phyloP scores from a whole-genome alignment of 352 stramenopile species.

The Globisporangium carolinianum region DNA sequence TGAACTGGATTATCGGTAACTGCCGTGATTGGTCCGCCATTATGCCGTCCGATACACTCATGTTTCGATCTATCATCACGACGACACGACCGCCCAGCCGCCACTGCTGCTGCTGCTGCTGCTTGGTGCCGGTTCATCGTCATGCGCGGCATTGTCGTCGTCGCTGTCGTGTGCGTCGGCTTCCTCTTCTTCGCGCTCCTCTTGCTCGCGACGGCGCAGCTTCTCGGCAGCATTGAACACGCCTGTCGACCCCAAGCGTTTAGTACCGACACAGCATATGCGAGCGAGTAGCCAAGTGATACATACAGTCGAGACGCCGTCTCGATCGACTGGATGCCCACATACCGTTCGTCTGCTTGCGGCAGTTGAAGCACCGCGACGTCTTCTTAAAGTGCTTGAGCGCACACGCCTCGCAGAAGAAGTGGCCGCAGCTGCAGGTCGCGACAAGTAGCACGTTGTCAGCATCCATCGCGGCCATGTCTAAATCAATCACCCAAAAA shows the following conservation, averaged over 20 bases:
- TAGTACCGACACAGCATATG: too few species aligned
- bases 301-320: too few species aligned
- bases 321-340: neutral
- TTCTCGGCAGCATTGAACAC: slow-evolving; percentile 89
- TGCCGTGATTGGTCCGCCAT: neutral
- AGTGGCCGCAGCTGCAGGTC: slow-evolving; percentile 86
- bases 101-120: slow-evolving; percentile 1
- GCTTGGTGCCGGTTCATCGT: neutral
- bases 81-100: slow-evolving; percentile 14
- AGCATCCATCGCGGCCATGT: too few species aligned
- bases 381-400: slow-evolving; percentile 81
- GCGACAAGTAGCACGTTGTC: too few species aligned
- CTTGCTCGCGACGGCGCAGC: slow-evolving; percentile 41
- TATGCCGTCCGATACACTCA: neutral
- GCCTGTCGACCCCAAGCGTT: slow-evolving; percentile 15
- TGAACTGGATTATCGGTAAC: too few species aligned
- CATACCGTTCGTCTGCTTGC: slow-evolving; percentile 89
- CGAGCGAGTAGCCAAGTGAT: too few species aligned
- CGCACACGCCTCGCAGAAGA: slow-evolving; percentile 94
- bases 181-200: slow-evolving; percentile 18
- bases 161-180: slow-evolving; percentile 10
- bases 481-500: too few species aligned
- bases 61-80: neutral
- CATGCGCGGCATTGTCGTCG: slow-evolving; percentile 3
- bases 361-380: slow-evolving; percentile 90